Evolutionary conservation across 148 eudicot species (phyloP), one percentile per base, ranked within the genome.

Genomic region (Oxyria digyna): DNA sequence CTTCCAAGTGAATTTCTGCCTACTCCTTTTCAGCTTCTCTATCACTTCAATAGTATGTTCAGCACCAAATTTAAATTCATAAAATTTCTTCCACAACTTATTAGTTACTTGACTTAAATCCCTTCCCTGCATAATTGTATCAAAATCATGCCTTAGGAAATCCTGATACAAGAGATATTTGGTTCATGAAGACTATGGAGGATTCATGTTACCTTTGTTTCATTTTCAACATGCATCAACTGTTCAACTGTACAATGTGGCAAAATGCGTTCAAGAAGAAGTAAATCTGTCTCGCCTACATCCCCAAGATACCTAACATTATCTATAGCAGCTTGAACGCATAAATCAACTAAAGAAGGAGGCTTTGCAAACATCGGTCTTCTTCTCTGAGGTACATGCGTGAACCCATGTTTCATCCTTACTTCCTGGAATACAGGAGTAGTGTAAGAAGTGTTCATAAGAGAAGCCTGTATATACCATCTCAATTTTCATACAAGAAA

Each of bases 221-320:
- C 77, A 80, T 88, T 80, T 80, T 94, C 97, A 32, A 94, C 71
- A 63, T 85, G 93, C 75, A 72, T 85, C 84, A 94, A 77, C 73
- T 91, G 96, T 49, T 94, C 93, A 75, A 82, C 77, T 2, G 86
- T 78, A 73, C 99, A 94, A 71, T 94, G 99, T 31, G 87, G 81
- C 79, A 94, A 91, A 79, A 94, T 83, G 55, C 87, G 87, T 24
- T 85, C 91, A 17, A 94, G 85, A 68, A 94, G 87, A 73, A 81
- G 82, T 54, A 68, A n/a, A 62, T 81, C 99, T 38, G 81, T 81
- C 52, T 74, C 86, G 12, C 97, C 99, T 65, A 94, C 96, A 81
- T 94, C 72, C 37, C 99, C 99, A 29, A 94, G 79, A 79, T 87
- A 85, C 69, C 88, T 77, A 66, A 90, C 77, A 63, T 94, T 94